Evolutionary conservation across 73 alveolate genomes (phyloP), one percentile per base, ranked within the genome.

Genomic region (Stentor roeselii): DNA sequence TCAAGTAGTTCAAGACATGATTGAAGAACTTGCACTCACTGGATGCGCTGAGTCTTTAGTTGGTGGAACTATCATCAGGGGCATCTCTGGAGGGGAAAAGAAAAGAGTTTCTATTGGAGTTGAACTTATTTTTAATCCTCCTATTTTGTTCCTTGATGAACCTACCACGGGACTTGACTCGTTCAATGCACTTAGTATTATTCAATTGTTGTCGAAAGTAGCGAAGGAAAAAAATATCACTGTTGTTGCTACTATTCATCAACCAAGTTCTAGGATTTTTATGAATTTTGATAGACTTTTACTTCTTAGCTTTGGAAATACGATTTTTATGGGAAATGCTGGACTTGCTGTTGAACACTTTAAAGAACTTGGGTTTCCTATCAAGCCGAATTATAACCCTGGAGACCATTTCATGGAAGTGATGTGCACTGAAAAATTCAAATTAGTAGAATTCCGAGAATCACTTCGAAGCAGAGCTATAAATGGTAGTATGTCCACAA

Each of bases 51-150:
- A 50, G 6, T 11, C 67, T 50, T 50, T 50, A 50, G 21, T 50
- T 50, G 67, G 67, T 50, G 67, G 67, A 50, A 6, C 6, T 50
- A 50, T 50, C 67, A 21, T 50, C 6, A n/a, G 21, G 38, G 89
- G 89, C 30, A 87, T 89, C 11, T 89, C 95, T 32, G 95, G 95
- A 38, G 95, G 95, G 0, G 95, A 89, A 50, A 59, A 86, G 42
- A 89, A 89, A 74, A 59, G 95, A 39, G 86, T 92, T 11, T 89
- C 95, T 1, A 87, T 89, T 14, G 95, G 92, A 0, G 36, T 21
- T 82, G 95, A 89, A 36, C 59, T 89, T 3, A 82, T 89, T 32
- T 76, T 86, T 3, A 67, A 87, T 87, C 95, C 95, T 3, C 3
- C 76, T 38, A 32, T 83, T n/a, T 39, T 89, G 15, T 50, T 89